Conservation (phyloP, 202 grass and related monocot genomes). For the Alloteropsis angusta region DNA sequence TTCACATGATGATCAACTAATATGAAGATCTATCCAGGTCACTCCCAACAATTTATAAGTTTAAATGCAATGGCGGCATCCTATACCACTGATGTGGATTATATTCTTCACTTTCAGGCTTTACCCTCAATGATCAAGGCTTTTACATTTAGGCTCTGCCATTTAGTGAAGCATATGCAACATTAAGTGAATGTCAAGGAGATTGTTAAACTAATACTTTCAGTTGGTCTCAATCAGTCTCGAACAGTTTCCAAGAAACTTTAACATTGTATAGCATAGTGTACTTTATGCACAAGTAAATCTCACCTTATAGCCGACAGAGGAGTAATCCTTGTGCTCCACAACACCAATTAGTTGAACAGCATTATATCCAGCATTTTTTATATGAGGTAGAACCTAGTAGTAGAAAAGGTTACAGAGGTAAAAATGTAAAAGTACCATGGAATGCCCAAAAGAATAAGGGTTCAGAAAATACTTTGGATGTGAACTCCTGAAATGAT, state of each 20-base stretch:
- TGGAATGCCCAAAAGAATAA: background rate
- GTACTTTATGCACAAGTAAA: background rate
- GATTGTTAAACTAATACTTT: background rate
- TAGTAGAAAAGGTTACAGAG: constrained; percentile 20
- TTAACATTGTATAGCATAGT: background rate
- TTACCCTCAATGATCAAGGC: background rate
- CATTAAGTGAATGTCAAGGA: background rate
- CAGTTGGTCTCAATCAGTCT: background rate
- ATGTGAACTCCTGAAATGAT: constrained; percentile 87
- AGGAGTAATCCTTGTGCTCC: constrained; percentile 94
- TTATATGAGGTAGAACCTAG: constrained; percentile 82
- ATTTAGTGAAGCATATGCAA: background rate
- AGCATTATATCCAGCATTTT: constrained; percentile 79
- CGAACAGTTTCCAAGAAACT: background rate
- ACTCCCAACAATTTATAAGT: no score
- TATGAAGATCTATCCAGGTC: no score
- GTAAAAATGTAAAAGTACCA: background rate
- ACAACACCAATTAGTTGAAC: constrained; percentile 78
- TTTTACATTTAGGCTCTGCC: background rate
- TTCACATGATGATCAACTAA: no score
- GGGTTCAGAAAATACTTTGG: constrained; percentile 40
- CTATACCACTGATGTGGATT: no score
- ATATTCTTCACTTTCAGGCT: background rate
- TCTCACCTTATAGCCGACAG: constrained; percentile 83
- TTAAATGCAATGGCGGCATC: no score